Base-by-base conservation (phyloP, 1,284 basidiomycete species). In the Apiotrichum laibachii region DNA sequence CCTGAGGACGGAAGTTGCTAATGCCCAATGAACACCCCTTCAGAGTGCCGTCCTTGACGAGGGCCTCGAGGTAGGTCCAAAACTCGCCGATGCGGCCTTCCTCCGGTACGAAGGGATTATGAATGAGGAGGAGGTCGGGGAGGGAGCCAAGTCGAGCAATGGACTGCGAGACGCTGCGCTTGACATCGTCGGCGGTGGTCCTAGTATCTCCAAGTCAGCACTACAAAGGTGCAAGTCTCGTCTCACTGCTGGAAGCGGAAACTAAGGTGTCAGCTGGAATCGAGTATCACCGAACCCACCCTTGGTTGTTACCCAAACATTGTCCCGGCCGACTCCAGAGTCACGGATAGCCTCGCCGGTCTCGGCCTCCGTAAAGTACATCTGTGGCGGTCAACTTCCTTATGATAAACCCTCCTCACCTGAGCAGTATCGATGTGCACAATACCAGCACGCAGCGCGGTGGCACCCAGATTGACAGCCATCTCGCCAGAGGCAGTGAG, bases 281-380 rank as follows among this genome's bases (percentile, higher is more conserved):
- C 13, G 26, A 31, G 7, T 31, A 15, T 1, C 5, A 15, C 16
- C 7, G 6, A 7, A 7, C 72, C 42, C 50, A 71, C 72, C 50
- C 67, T 86, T 86, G 43, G 83, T 86, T 33, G 81, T 82, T 56
- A 83, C 71, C 71, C 79, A 82, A 42, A 82, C 69, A 18, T 82
- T 75, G 50, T 78, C 72, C 40, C 80, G 72, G 58, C 74, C 70
- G 42, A 81, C 62, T 0, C 79, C 79, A 12, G 72, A 69, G 39
- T 77, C 73, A 56, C 74, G 71, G 59, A 83, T 69, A 0, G 77
- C 78, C 13, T 66, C 70, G 1, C 75, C 78, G 10, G 80, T 76
- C 57, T 81, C 79, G 19, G 67, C 70, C 57, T 80, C 78, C 3
- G 76, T 78, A 21, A 69, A 53, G 59, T 74, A 73, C 26, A 31